Conservation (phyloP, 176 grass and related monocot species). For the Zoysia japonica region DNA sequence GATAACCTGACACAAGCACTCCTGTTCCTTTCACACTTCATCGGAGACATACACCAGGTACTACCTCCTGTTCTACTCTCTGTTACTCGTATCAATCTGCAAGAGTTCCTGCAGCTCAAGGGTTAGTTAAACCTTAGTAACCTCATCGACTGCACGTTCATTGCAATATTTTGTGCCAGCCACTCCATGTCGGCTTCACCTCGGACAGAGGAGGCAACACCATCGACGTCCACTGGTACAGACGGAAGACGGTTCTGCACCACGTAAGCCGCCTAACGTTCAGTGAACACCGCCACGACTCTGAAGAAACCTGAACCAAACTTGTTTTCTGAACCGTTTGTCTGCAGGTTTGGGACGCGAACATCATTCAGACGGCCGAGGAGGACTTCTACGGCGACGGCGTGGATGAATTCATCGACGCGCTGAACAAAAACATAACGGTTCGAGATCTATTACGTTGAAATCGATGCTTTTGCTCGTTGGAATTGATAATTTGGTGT, state of each 20-base stretch:
- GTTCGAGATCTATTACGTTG: background rate
- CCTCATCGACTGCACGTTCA: background rate
- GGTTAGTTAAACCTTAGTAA: background rate
- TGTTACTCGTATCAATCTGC: background rate
- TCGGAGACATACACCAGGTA: constrained; percentile 75
- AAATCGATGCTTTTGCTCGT: background rate
- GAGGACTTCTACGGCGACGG: constrained; percentile 18
- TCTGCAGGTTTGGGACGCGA: constrained; percentile 50
- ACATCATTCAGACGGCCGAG: constrained; percentile 40
- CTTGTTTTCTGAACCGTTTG: background rate
- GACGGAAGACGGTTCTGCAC: constrained; percentile 63
- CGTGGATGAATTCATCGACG: constrained; percentile 19
- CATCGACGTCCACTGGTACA: constrained; percentile 65
- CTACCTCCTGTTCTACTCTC: background rate
- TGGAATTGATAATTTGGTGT: background rate
- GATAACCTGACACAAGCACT: constrained; percentile 76
- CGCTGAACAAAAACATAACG: constrained; percentile 41
- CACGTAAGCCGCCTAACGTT: constrained; percentile 38
- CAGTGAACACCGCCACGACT: background rate
- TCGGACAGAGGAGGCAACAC: constrained; percentile 69
- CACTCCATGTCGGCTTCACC: constrained; percentile 69
- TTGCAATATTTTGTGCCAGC: constrained; percentile 32
- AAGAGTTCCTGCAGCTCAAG: background rate
- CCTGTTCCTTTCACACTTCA: constrained; percentile 68
- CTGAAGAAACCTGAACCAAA: background rate